Percentiles rank a stretch among this genome's conserved stretches.
Conservation (phyloP, 108 stramenopile genomes). For the Conticribra weissflogii region DNA sequence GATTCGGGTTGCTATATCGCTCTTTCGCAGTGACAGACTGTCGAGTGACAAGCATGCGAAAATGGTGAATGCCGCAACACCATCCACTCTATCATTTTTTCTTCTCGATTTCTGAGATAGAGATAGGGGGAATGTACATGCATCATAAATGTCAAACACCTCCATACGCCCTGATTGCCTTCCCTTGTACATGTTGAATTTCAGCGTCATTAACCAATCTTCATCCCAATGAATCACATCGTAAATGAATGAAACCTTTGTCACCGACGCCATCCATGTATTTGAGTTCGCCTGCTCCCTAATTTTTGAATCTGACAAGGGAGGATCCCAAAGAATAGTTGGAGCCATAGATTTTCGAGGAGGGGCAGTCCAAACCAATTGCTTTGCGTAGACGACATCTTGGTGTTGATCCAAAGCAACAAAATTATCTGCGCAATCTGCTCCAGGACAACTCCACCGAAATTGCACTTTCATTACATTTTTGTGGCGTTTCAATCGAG, state of each 20-base stretch:
- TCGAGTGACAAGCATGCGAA: conserved; percentile 41
- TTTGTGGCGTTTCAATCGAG: conserved; percentile 1
- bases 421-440: background rate
- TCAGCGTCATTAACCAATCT: conserved; percentile 28
- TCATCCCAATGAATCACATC: conserved; percentile 42
- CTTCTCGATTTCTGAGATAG: background rate
- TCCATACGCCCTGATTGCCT: conserved; percentile 13
- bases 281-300: conserved; percentile 41
- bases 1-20: conserved; percentile 33
- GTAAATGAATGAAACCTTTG: conserved; percentile 62
- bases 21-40: conserved; percentile 22
- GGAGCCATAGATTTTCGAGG: conserved; percentile 44
- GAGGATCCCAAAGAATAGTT: conserved; percentile 51
- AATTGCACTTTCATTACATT: conserved; percentile 1
- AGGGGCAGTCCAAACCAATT: conserved; percentile 55
- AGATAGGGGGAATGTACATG: conserved; percentile 10
- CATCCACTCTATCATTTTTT: conserved; percentile 25
- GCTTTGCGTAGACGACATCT: conserved; percentile 28
- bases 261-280: conserved; percentile 76
- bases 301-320: conserved; percentile 37
- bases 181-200: conserved; percentile 12
- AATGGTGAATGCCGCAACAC: conserved; percentile 46
- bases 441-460: background rate
- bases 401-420: background rate
- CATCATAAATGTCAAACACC: conserved; percentile 73